These are phyloP conservation scores for Hypoxylon subgilvum DNA, from an alignment of 495 filamentous ascomycete genomes.

Conservation along the genomic window DNA sequence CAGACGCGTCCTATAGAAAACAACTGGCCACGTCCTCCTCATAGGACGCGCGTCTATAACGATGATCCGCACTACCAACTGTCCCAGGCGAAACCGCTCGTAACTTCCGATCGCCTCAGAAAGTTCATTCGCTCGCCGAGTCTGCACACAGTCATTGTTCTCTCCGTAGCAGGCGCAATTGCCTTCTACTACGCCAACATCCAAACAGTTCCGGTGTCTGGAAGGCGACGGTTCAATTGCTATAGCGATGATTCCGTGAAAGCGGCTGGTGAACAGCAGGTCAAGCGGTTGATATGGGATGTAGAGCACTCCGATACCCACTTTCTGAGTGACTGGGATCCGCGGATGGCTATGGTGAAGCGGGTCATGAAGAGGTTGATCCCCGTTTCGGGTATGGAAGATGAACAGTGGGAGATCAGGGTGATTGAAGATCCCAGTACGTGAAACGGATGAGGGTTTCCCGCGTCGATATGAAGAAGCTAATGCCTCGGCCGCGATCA, in stretches of 20 bases:
- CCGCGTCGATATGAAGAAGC: no score
- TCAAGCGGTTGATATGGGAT: constrained; percentile 57
- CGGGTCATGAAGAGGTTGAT: constrained; percentile 75
- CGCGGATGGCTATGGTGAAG: constrained; percentile 57
- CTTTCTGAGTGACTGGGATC: constrained; percentile 53
- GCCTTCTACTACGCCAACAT: constrained; percentile 74
- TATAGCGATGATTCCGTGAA: constrained; percentile 63
- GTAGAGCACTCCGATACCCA: constrained; percentile 40
- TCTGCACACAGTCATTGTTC: constrained; percentile 41
- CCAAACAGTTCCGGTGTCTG: constrained; percentile 80
- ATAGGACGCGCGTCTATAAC: constrained; percentile 27
- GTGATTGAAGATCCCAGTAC: constrained; percentile 73
- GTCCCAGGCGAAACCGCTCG: constrained; percentile 48
- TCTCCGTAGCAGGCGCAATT: constrained; percentile 46
- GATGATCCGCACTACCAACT: constrained; percentile 37
- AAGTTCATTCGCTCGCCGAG: constrained; percentile 36
- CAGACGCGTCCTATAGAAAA: constrained; percentile 22
- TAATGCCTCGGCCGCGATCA: no score
- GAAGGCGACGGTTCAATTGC: constrained; percentile 82
- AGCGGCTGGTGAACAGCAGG: constrained; percentile 58
- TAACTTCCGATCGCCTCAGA: constrained; percentile 38
- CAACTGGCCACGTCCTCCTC: constrained; percentile 32
- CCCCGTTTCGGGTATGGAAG: constrained; percentile 65
- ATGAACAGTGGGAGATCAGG: constrained; percentile 78
- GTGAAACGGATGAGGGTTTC: constrained; percentile 7